These are phyloP conservation scores for Metschnikowia shivogae DNA, from an alignment of 805 yeast genomes.

Conservation along the genomic window DNA sequence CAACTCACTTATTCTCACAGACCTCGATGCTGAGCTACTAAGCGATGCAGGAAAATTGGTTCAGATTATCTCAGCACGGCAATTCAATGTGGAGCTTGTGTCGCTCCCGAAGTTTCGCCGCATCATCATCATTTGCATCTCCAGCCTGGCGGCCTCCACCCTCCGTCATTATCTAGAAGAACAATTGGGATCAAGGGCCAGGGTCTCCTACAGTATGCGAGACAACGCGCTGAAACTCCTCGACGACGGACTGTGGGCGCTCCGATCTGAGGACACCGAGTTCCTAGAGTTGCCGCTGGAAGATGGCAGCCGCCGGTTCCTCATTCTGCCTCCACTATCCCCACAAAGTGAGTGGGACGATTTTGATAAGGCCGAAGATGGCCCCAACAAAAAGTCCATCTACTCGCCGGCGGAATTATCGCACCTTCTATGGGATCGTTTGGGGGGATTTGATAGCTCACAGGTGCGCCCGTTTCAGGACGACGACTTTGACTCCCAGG, in stretches of 20 bases:
- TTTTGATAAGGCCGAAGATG: slow-evolving; percentile 39
- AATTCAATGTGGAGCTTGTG: slow-evolving; percentile 30
- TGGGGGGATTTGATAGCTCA: slow-evolving; percentile 38
- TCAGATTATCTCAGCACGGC: slow-evolving; percentile 21
- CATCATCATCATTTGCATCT: slow-evolving; percentile 31
- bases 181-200: slow-evolving; percentile 15
- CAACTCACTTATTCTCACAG: slow-evolving; percentile 36
- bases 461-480: slow-evolving; percentile 28
- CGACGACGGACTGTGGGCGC: slow-evolving; percentile 15
- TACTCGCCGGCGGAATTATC: slow-evolving; percentile 38
- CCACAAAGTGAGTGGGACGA: slow-evolving; percentile 45
- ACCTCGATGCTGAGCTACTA: slow-evolving; percentile 20
- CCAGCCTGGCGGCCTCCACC: slow-evolving; percentile 18
- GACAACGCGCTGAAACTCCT: slow-evolving; percentile 24
- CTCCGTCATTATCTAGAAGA: slow-evolving; percentile 18
- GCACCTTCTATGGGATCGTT: slow-evolving; percentile 41
- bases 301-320: slow-evolving; percentile 32
- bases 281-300: slow-evolving; percentile 41
- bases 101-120: slow-evolving; percentile 31
- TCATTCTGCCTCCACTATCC: slow-evolving; percentile 43
- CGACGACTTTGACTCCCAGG: slow-evolving; percentile 12
- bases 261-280: slow-evolving; percentile 16
- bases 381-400: slow-evolving; percentile 34
- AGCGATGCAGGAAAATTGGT: slow-evolving; percentile 26
- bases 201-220: slow-evolving; percentile 30